Evolutionary conservation across 2,329 filamentous ascomycete species (phyloP).

Genomic region (Penicillium sp.): DNA sequence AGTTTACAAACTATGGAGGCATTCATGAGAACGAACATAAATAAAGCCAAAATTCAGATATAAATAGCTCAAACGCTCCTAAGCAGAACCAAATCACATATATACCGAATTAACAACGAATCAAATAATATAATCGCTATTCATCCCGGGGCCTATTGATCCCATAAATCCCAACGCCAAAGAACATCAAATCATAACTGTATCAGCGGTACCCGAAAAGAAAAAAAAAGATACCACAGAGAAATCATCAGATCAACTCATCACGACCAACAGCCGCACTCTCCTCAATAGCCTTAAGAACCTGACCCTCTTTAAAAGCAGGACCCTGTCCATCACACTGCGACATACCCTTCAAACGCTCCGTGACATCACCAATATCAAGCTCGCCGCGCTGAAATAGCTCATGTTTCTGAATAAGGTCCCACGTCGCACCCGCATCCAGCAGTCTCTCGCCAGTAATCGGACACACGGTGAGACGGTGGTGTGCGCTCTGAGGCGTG

Average conservation of each 20-base stretch:
- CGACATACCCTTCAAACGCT: constrained; percentile 70
- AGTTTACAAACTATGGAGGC: background rate
- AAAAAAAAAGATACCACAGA: background rate
- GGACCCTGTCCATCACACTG: constrained; percentile 85
- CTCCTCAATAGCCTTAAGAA: constrained; percentile 72
- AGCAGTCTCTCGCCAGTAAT: constrained; percentile 66
- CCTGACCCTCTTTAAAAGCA: constrained; percentile 76
- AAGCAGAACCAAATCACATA: background rate
- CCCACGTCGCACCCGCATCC: constrained; percentile 80
- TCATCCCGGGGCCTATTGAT: background rate
- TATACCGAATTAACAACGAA: background rate
- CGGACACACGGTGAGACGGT: constrained; percentile 67
- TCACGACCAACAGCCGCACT: constrained; percentile 76
- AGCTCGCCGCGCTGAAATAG: constrained; percentile 74
- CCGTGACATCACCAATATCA: constrained; percentile 78
- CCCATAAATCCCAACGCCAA: constrained; percentile 1
- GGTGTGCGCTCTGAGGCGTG: constrained; percentile 43
- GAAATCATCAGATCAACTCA: constrained; percentile 62
- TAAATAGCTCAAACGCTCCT: background rate
- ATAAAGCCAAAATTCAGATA: background rate
- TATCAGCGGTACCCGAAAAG: background rate
- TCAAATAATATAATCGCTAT: background rate
- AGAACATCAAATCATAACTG: constrained; percentile 11
- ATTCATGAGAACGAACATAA: background rate
- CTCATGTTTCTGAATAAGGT: constrained; percentile 78